These are phyloP conservation scores for Cucurbita pepo DNA, from an alignment of 306 rosid genomes.

Conservation along the genomic window DNA sequence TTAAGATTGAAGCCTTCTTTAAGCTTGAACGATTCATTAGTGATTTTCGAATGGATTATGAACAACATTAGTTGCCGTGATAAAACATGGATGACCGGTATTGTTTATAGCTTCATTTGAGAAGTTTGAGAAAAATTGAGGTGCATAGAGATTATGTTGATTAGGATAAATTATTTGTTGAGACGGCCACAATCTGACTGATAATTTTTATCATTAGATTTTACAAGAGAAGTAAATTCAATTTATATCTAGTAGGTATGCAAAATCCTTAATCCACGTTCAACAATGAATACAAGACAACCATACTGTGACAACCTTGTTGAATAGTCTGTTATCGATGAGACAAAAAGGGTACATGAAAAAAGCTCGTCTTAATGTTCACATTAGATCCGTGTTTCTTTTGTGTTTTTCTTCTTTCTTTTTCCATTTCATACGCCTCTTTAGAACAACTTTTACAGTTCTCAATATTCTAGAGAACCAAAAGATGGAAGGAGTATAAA, in stretches of 20 bases:
- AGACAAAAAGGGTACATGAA: background rate
- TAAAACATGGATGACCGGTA: background rate
- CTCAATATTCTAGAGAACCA: background rate
- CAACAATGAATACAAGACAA: too few relatives aligned
- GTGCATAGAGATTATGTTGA: background rate
- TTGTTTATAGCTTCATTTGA: background rate
- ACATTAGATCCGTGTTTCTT: background rate
- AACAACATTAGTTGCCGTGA: background rate
- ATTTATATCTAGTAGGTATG: too few relatives aligned
- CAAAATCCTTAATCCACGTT: too few relatives aligned
- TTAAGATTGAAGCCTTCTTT: background rate
- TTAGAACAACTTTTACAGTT: background rate
- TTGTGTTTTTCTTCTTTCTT: background rate
- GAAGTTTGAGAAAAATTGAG: background rate
- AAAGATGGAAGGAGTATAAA: background rate
- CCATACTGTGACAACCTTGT: too few relatives aligned
- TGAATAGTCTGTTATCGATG: too few relatives aligned
- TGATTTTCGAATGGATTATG: background rate
- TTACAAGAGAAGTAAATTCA: too few relatives aligned
- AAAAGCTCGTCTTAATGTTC: background rate
- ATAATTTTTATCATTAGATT: too few relatives aligned
- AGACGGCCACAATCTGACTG: too few relatives aligned
- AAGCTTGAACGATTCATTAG: background rate
- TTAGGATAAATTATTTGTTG: too few relatives aligned
- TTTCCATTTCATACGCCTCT: background rate